Base-by-base conservation (phyloP, 495 filamentous ascomycete species). In the Durotheca rogersii region DNA sequence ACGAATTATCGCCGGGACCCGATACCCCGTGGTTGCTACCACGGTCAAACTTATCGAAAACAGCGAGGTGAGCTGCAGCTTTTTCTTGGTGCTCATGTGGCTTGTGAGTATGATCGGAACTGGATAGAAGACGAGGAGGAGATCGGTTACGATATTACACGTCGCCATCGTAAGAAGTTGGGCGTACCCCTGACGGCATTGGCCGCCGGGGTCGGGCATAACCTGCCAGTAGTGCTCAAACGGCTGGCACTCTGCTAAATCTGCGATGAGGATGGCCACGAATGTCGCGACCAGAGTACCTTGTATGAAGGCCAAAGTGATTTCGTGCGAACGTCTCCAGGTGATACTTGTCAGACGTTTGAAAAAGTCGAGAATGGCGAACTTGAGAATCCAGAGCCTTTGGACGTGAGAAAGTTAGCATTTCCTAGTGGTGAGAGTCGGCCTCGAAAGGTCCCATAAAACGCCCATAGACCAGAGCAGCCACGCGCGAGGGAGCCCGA, bases 211-310 rank as follows among this genome's bases (percentile, higher is more conserved):
- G 61, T 95, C 89, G 6, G 93, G 93, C 15, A 82, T 68, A 5
- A 96, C 89, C 66, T 95, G 90, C 90, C 89, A 96, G 72, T 95
- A 92, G 64, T 90, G 82, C 43, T 66, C 37, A 56, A 95, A 88
- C 12, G 93, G 91, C 23, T 82, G 84, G 65, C 93, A 98, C 72
- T 96, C 92, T 31, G 78, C 75, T 20, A 98, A 72, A 11, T 89
- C 88, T 11, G 86, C 81, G 53, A 96, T 82, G 21, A 96, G 68
- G 7, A 92, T 84, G 7, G 81, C 87, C 34, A 89, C 46, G 38
- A 96, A 88, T 14, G 93, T 95, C 7, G 78, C 70, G 25, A 77
- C 67, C 0, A 98, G 81, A 53, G 85, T 88, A 66, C 81, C 80
- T 40, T 88, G 81, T 48, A 96, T 85, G 45, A 79, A 73, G 43